Percentiles rank a stretch among this genome's conserved stretches.
Evolutionary conservation across 352 stramenopile species (phyloP).

Genomic region (Labyrinthula sp.): DNA sequence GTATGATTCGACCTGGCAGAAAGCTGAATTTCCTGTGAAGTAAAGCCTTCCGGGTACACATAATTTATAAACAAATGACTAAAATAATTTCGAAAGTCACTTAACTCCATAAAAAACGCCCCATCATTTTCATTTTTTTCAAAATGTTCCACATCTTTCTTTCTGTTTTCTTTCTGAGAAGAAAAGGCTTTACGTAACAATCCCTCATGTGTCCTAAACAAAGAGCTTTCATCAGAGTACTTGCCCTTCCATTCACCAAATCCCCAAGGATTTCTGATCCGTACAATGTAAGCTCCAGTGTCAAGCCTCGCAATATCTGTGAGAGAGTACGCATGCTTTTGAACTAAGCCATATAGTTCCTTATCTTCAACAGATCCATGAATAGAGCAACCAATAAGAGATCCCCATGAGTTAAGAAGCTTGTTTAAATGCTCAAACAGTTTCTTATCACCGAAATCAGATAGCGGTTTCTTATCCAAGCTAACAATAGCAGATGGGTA

Average conservation of each 20-base stretch:
- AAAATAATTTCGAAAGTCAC: slow-evolving; percentile 59
- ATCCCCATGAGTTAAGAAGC: slow-evolving; percentile 51
- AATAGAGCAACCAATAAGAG: slow-evolving; percentile 68
- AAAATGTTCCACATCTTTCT: slow-evolving; percentile 43
- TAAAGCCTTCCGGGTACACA: no score
- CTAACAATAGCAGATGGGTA: slow-evolving; percentile 14
- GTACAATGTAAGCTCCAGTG: slow-evolving; percentile 43
- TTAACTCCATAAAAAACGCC: slow-evolving; percentile 69
- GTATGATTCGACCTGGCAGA: no score
- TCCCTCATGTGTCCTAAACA: slow-evolving; percentile 51
- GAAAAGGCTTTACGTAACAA: slow-evolving; percentile 35
- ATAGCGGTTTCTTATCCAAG: no score
- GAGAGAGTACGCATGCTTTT: slow-evolving; percentile 50
- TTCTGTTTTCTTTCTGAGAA: not conserved
- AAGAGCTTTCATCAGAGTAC: slow-evolving; percentile 53
- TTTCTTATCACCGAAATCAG: no score
- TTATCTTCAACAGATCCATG: slow-evolving; percentile 47
- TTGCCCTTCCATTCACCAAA: slow-evolving; percentile 63
- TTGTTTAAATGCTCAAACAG: slow-evolving; percentile 53
- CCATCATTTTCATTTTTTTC: slow-evolving; percentile 58
- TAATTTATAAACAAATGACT: slow-evolving; percentile 71
- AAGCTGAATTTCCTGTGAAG: no score
- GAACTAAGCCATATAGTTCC: slow-evolving; percentile 13
- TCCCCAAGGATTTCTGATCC: slow-evolving; percentile 64
- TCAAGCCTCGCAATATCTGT: slow-evolving; percentile 40